phyloP scores from a whole-genome alignment of 352 stramenopile species.

The Globisporangium parvum region DNA sequence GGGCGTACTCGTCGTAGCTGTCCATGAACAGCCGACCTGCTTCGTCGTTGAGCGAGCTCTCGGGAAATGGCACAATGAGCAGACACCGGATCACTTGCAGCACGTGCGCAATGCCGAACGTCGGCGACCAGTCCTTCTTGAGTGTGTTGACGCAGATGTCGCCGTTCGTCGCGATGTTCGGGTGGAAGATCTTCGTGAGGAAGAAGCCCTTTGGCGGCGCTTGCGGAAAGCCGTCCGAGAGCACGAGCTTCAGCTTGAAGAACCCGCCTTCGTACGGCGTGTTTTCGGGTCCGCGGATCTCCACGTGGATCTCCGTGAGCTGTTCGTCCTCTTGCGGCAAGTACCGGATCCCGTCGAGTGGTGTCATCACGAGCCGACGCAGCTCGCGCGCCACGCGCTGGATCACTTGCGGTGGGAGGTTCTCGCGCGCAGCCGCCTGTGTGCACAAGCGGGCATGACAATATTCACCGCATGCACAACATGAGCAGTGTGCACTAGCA shows the following conservation, averaged over 20 bases:
- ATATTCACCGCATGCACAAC: neutral
- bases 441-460: neutral
- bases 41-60: conserved; percentile 98
- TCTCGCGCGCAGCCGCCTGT: conserved; percentile 36
- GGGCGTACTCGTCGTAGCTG: conserved; percentile 96
- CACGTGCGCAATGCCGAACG: conserved; percentile 94
- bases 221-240: conserved; percentile 84
- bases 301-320: conserved; percentile 91
- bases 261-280: conserved; percentile 96
- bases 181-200: conserved; percentile 99
- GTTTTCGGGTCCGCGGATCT: conserved; percentile 95
- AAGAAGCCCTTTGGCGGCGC: conserved; percentile 92
- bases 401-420: conserved; percentile 87
- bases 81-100: conserved; percentile 98
- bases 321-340: conserved; percentile 88
- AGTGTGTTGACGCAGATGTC: conserved; percentile 99
- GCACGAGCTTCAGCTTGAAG: conserved; percentile 95
- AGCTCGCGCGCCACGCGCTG: conserved; percentile 92
- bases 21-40: conserved; percentile 99
- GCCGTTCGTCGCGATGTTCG: conserved; percentile 96
- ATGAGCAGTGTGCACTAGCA: no score
- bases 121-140: conserved; percentile 97
- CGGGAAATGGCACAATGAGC: conserved; percentile 98
- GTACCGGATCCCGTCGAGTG: conserved; percentile 92
- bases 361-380: conserved; percentile 81